Evolutionary conservation across 2,329 filamentous ascomycete genomes (phyloP).

Genomic region (Biscogniauxia mediterranea): DNA sequence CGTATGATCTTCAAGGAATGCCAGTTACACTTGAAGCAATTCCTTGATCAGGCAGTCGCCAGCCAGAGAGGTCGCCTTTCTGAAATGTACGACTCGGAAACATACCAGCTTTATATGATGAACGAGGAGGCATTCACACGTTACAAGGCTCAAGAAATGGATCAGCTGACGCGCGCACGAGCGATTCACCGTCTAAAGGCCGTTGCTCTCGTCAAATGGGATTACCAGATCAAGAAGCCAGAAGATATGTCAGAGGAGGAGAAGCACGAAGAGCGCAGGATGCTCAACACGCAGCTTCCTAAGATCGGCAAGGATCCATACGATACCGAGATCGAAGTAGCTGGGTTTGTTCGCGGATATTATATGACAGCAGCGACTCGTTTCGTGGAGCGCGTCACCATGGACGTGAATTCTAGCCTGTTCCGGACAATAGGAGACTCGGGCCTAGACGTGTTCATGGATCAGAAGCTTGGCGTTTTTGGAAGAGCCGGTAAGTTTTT

Average conservation of each 20-base stretch:
- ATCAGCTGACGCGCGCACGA: constrained; percentile 46
- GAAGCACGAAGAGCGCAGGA: constrained; percentile 41
- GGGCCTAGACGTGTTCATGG: constrained; percentile 26
- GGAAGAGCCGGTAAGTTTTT: constrained; percentile 26
- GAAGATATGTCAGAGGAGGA: constrained; percentile 50
- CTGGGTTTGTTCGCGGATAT: constrained; percentile 64
- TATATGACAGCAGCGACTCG: constrained; percentile 65
- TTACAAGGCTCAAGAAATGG: constrained; percentile 46
- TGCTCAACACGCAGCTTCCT: constrained; percentile 40
- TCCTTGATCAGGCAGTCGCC: constrained; percentile 40
- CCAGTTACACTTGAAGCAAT: constrained; percentile 41
- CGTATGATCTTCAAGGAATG: constrained; percentile 50
- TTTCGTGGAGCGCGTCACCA: constrained; percentile 55
- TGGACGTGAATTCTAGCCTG: constrained; percentile 31
- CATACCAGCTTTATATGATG: constrained; percentile 55
- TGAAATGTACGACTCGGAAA: constrained; percentile 52
- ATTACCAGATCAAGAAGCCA: constrained; percentile 18
- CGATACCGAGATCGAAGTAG: constrained; percentile 57
- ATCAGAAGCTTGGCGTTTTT: constrained; percentile 27
- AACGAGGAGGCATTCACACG: constrained; percentile 48
- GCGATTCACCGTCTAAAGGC: constrained; percentile 49
- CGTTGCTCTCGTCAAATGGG: constrained; percentile 37
- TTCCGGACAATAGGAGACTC: constrained; percentile 26
- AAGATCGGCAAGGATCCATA: constrained; percentile 59
- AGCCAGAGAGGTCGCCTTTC: constrained; percentile 39